phyloP scores from a whole-genome alignment of 2,329 filamentous ascomycete species.

The Penicillium sp. region DNA sequence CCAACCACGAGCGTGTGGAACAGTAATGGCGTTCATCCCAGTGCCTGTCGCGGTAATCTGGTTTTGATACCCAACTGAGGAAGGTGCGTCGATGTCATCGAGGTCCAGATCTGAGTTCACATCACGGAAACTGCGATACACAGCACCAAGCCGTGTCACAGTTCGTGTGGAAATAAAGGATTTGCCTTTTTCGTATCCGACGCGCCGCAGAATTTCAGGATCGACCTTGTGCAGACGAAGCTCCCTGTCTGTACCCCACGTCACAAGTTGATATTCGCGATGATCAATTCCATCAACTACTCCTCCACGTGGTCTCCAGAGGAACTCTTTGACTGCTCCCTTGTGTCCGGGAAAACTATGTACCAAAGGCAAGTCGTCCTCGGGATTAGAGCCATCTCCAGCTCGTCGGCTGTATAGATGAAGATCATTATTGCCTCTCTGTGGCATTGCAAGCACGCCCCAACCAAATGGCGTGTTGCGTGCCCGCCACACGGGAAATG shows the following conservation, averaged over 20 bases:
- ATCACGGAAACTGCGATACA: slow-evolving; percentile 81
- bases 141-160: slow-evolving; percentile 77
- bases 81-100: slow-evolving; percentile 50
- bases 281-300: slow-evolving; percentile 70
- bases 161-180: slow-evolving; percentile 64
- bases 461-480: slow-evolving; percentile 87
- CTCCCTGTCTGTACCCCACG: slow-evolving; percentile 85
- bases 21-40: slow-evolving; percentile 52
- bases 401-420: slow-evolving; percentile 74
- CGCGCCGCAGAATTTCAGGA: slow-evolving; percentile 60
- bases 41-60: slow-evolving; percentile 31
- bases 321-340: slow-evolving; percentile 78
- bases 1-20: slow-evolving; percentile 52
- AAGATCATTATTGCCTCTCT: slow-evolving; percentile 79
- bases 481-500: slow-evolving; percentile 87
- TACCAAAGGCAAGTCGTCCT: slow-evolving; percentile 44
- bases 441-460: slow-evolving; percentile 86
- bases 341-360: slow-evolving; percentile 56
- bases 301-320: slow-evolving; percentile 78
- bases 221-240: slow-evolving; percentile 75
- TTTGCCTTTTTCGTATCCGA: slow-evolving; percentile 71
- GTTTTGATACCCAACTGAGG: slow-evolving; percentile 29
- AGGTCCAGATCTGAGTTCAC: slow-evolving; percentile 59
- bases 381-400: slow-evolving; percentile 38
- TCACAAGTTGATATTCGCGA: slow-evolving; percentile 87